Evolutionary conservation across 148 eudicot species (phyloP), one percentile per base, ranked within the genome.

Genomic region (Rhododendron molle): DNA sequence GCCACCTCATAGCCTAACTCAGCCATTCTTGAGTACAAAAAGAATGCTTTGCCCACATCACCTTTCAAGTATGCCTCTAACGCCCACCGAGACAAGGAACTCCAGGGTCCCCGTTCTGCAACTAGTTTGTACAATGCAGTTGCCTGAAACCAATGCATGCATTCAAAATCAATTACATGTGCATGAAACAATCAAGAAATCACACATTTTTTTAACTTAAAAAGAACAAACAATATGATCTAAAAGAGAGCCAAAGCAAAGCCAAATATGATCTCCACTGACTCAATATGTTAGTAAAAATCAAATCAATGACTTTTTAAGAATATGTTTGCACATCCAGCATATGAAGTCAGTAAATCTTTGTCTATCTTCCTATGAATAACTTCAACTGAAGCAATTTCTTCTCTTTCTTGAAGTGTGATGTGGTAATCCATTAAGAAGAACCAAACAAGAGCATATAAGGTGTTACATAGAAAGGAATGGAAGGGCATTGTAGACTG

Each of bases 51-150:
- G 81, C 98, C 98, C 23, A 97, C 85, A 85, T 97, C 98, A 78
- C 99, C 99, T 90, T 95, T 97, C 83, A 97, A 88, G 92, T 97
- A 97, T 62, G 98, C 92, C 83, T 95, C 99, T 62, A 97, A 78
- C 15, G 98, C 98, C 99, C 99, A 97, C 89, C 99, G 93, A 72
- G 97, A 95, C 84, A 97, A 91, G 84, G 99, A 95, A 88, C 92
- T 95, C 99, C 99, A 97, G 32, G 99, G 98, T 82, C 99, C 99
- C 83, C 95, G 94, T 86, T 97, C 99, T n/a, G 99, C 98, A 85
- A 97, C 99, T 87, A 97, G 86, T 86, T 97, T 97, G 91, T 93
- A 95, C 73, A 97, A 86, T 60, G 93, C 93, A 83, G 94, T 95
- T 81, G 99, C 99, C 99, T 96, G 85, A 83, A 86, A 85, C 82